These are phyloP conservation scores for Eucalyptus polybractea DNA, from an alignment of 345 rosid genomes.

Conservation along the genomic window DNA sequence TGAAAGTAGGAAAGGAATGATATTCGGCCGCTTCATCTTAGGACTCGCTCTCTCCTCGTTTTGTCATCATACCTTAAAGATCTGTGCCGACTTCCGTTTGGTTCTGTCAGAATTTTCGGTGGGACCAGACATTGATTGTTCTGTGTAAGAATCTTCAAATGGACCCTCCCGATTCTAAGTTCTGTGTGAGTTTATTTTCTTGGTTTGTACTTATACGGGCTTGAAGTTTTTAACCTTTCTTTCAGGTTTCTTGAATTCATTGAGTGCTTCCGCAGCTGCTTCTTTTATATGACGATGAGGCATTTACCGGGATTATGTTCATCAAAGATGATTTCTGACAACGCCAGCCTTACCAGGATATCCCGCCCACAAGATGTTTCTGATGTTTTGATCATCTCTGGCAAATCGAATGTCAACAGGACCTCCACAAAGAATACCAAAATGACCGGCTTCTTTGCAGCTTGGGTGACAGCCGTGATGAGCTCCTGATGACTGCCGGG, in stretches of 20 bases:
- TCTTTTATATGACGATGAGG: neutral
- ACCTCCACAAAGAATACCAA: conserved; percentile 73
- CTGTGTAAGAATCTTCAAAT: neutral
- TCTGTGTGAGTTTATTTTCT: neutral
- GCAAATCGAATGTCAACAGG: conserved; percentile 73
- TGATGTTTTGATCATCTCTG: conserved; percentile 30
- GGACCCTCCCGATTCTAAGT: neutral
- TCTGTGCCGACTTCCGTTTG: neutral
- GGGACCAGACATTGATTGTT: neutral
- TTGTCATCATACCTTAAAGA: neutral
- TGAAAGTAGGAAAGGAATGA: neutral
- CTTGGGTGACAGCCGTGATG: conserved; percentile 36
- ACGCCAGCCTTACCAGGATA: conserved; percentile 89
- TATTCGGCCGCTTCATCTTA: neutral
- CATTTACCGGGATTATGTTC: conserved; percentile 76
- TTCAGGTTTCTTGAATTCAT: neutral
- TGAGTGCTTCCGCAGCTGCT: neutral
- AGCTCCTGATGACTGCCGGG: conserved; percentile 69
- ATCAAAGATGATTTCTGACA: conserved; percentile 75
- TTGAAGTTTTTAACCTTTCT: neutral
- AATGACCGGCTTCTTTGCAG: conserved; percentile 54
- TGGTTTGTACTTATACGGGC: neutral
- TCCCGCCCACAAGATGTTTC: conserved; percentile 85
- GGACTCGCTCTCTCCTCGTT: neutral
- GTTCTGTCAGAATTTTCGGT: neutral